Evolutionary conservation across 139 green algal species (phyloP).

Genomic region (Ettlia oleoabundans): DNA sequence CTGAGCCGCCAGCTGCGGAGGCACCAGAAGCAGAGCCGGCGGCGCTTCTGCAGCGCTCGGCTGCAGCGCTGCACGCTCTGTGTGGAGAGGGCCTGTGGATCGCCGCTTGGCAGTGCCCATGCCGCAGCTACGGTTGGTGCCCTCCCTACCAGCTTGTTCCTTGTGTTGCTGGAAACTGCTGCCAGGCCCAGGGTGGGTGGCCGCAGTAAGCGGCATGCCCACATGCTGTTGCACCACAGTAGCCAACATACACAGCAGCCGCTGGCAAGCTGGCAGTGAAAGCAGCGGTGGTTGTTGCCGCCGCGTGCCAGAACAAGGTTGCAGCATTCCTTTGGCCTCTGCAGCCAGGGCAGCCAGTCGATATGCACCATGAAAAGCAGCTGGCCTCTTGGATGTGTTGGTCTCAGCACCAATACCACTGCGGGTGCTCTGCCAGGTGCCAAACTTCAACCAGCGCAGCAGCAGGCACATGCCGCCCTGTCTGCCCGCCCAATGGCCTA

Average conservation of each 20-base stretch:
- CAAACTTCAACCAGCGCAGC: background rate
- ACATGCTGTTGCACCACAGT: background rate
- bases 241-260: conserved; percentile 4
- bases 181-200: background rate
- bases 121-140: background rate
- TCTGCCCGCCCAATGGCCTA: too few species aligned
- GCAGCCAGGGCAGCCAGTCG: too few species aligned
- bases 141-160: background rate
- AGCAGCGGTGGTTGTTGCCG: background rate
- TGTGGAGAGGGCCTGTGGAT: background rate
- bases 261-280: conserved; percentile 16
- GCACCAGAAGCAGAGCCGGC: conserved; percentile 27
- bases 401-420: too few species aligned
- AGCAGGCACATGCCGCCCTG: too few species aligned
- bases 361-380: too few species aligned
- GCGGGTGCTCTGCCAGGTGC: too few species aligned
- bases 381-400: too few species aligned
- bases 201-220: too few species aligned
- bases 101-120: background rate
- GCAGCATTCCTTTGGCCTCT: background rate
- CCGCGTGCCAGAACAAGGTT: background rate
- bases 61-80: background rate
- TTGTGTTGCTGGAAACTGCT: background rate
- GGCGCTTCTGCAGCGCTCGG: background rate
- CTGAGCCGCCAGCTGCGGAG: conserved; percentile 16